A percentile compares a stretch with the other conserved stretches of the same genome.
Conservation (phyloP, 2,329 filamentous ascomycete species). For the Stachybotrys chartarum region DNA sequence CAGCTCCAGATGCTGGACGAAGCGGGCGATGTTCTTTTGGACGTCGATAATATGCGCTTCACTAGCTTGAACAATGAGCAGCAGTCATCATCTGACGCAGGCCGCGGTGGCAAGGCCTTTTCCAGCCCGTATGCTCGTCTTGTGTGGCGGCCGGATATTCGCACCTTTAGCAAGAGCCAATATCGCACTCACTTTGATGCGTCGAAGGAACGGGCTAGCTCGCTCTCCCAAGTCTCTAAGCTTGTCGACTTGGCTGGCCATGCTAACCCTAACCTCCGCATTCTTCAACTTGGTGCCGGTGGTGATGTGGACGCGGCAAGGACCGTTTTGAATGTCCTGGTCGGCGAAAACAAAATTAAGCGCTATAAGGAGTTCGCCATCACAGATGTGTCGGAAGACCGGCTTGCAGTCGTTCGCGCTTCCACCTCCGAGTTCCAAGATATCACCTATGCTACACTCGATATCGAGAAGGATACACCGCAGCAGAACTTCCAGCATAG, state of each 20-base stretch:
- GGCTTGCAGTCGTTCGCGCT: conserved; percentile 18
- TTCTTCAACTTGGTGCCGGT: conserved; percentile 30
- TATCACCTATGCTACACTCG: background rate
- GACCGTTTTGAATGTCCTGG: background rate
- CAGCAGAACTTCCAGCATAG: background rate
- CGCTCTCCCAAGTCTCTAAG: background rate
- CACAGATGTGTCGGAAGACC: conserved; percentile 31
- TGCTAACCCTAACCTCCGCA: background rate
- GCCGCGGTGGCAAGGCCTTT: background rate
- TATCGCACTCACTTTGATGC: too few species aligned
- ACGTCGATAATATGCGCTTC: background rate
- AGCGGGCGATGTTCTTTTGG: background rate
- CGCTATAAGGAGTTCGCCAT: conserved; percentile 24
- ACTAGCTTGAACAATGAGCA: background rate
- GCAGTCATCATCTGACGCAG: background rate
- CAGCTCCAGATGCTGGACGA: too few species aligned
- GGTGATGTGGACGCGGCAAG: conserved; percentile 20
- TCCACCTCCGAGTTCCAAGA: conserved; percentile 7
- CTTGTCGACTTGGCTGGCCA: background rate
- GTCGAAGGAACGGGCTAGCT: too few species aligned
- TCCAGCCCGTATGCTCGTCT: background rate
- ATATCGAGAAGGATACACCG: background rate
- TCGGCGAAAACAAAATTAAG: conserved; percentile 1
- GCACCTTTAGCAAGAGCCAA: background rate
- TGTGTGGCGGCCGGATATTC: conserved; percentile 1